Base-by-base conservation (phyloP, 179 eudicot species). In the Beta lomatogona region DNA sequence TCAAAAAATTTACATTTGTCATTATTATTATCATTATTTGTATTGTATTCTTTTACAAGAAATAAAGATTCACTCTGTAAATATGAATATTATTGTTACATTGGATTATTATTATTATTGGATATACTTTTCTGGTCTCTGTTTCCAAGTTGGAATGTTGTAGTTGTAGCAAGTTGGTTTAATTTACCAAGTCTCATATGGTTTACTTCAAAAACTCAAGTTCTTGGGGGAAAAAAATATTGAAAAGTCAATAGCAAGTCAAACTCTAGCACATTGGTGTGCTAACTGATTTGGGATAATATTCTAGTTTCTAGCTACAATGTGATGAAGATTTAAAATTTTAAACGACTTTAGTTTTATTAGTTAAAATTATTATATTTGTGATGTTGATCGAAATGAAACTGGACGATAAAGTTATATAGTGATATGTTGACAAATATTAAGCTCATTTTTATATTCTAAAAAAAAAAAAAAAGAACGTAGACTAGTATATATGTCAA, bases 31-130 rank as follows among this genome's bases (percentile, higher is more conserved):
- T 60, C 64, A 45, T 71, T 70, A 46, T 25, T 71, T 13, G 58
- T 61, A 18, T 59, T 81, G 71, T 81, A 61, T 75, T 75, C 68
- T 79, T 72, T 19, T 46, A 59, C 77, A 68, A 82, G 45, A 18
- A 54, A 75, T 75, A 57, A 75, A 55, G 18, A 52, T 6, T 15
- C 1, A 5, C 19, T 3, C 0, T 4, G 22, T 15, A 18, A 16
- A 75, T 31, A 36, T 74, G 50, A 74, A 55, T 19, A 36, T 36
- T 36, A 36, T 36, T 36, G 45, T 46, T 74, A 52, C 31, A 48
- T 41, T 78, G 74, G 25, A 9, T 73, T 58, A 36, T 36, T 36
- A 36, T 36, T 36, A 9, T 73, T 58, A 75, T 57, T 75, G 60
- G 4, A 14, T 77, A 6, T 25, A 12, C 28, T 10, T n/a, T 2